A percentile compares a stretch with the other conserved stretches of the same genome.
Conservation (phyloP, 2,329 filamentous ascomycete genomes). For the Colletotrichum lini region DNA sequence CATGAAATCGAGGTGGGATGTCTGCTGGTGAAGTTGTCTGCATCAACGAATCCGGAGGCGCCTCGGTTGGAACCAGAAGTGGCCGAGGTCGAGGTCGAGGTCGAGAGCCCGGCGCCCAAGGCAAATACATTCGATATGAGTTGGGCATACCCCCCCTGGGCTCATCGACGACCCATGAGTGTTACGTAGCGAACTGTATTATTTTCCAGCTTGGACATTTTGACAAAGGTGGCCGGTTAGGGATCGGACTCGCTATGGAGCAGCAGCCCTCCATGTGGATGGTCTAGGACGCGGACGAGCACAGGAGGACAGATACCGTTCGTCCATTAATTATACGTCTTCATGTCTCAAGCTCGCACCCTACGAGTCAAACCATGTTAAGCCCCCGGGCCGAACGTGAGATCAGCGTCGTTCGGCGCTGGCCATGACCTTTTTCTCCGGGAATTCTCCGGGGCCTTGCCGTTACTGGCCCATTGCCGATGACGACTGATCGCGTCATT, state of each 20-base stretch:
- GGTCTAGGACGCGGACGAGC: background rate
- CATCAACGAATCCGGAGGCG: background rate
- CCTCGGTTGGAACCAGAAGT: background rate
- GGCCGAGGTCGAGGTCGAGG: background rate
- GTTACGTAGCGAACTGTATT: background rate
- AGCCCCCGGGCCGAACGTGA: slow-evolving; percentile 20
- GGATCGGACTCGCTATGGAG: background rate
- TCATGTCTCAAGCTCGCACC: background rate
- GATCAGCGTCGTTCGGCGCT: slow-evolving; percentile 12
- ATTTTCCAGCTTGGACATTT: no score
- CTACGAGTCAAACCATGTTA: background rate
- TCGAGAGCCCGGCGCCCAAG: background rate
- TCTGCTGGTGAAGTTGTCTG: slow-evolving; percentile 20
- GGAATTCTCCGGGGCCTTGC: slow-evolving; percentile 38
- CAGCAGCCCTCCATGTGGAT: no score
- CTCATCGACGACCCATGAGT: background rate
- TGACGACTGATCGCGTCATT: slow-evolving; percentile 41
- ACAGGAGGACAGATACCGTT: background rate
- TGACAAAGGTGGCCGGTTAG: no score
- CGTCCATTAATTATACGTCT: no score
- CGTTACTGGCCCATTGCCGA: slow-evolving; percentile 30
- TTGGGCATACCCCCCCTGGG: background rate
- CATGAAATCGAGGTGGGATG: slow-evolving; percentile 8
- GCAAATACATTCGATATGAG: background rate
- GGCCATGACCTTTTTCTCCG: slow-evolving; percentile 32